Evolutionary conservation across 495 filamentous ascomycete species (phyloP).

Genomic region (Endocarpon pusillum): DNA sequence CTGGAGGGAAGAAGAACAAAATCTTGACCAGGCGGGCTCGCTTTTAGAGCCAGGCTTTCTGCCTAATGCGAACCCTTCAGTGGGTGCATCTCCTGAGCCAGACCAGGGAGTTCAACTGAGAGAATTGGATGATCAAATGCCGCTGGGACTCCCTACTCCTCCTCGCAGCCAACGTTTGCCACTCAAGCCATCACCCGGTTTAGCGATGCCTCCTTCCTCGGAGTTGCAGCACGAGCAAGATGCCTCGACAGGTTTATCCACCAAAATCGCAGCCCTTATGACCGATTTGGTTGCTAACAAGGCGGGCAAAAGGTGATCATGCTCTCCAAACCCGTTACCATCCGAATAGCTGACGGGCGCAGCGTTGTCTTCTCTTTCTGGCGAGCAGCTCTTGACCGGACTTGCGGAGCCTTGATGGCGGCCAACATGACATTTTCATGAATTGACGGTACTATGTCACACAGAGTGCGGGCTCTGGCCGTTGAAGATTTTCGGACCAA

Average conservation of each 20-base stretch:
- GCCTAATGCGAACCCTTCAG: too few relatives aligned
- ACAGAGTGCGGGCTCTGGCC: background rate
- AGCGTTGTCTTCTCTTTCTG: constrained; percentile 34
- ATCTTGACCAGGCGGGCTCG: too few relatives aligned
- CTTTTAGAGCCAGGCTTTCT: too few relatives aligned
- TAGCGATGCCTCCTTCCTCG: background rate
- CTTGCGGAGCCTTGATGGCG: constrained; percentile 7
- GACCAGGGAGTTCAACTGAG: too few relatives aligned
- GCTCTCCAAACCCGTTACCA: background rate
- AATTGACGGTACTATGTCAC: background rate
- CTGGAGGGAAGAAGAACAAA: too few relatives aligned
- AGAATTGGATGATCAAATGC: too few relatives aligned
- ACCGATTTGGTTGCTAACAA: too few relatives aligned
- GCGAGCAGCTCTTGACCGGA: constrained; percentile 22
- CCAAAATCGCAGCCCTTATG: background rate
- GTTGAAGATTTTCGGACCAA: background rate
- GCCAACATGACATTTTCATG: constrained; percentile 7
- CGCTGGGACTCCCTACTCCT: too few relatives aligned
- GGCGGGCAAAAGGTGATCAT: too few relatives aligned
- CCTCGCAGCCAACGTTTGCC: background rate
- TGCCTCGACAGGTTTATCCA: background rate
- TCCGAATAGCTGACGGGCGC: background rate
- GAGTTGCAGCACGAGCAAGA: background rate
- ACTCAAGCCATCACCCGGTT: background rate
- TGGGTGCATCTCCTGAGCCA: too few relatives aligned